Base-by-base conservation (phyloP, 228 moss, liverwort and hornwort species). In the Sphagnum fallax region DNA sequence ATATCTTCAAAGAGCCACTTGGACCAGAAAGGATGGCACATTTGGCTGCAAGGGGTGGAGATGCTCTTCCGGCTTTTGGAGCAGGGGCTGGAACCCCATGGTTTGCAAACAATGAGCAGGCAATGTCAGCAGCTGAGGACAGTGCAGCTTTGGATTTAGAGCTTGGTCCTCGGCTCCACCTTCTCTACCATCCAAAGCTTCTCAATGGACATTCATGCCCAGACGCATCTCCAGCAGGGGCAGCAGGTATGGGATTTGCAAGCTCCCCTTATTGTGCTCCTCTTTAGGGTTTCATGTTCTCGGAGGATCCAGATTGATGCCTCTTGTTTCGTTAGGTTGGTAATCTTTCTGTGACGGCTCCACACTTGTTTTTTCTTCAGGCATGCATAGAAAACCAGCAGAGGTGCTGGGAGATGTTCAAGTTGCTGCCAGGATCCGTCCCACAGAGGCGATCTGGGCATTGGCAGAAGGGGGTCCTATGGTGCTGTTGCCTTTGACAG, bases 321-420 rank as follows among this genome's bases (percentile, higher is more conserved):
- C 32, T 32, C 32, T 32, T 32, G 32, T 2, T 32, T 32, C 2
- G 32, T 32, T 32, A 32, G 32, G 32, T 32, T 32, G 32, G 32
- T 32, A 32, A 32, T 32, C 32, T 1, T 32, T 32, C 32, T 32
- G 32, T 32, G 32, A 32, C 2, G 32, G 32, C 32, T 32, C 32
- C 32, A 32, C 32, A 32, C 32, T 32, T 32, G 32, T 32, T 32
- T 32, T 32, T 32, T 32, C 32, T 70, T 60, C 89, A 94, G 94
- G 91, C 70, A 76, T 79, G 52, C 91, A 91, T 59, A 84, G 91
- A 68, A 94, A 87, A 86, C 87, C 94, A 73, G 94, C 94, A 78
- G 94, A 94, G 75, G 91, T 94, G 63, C 74, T 94, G 76, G 94
- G 94, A 15, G 91, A 94, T 78, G 89, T 94, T 50, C 89, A 94